phyloP scores from a whole-genome alignment of 495 filamentous ascomycete species.

The Choiromyces venosus region DNA sequence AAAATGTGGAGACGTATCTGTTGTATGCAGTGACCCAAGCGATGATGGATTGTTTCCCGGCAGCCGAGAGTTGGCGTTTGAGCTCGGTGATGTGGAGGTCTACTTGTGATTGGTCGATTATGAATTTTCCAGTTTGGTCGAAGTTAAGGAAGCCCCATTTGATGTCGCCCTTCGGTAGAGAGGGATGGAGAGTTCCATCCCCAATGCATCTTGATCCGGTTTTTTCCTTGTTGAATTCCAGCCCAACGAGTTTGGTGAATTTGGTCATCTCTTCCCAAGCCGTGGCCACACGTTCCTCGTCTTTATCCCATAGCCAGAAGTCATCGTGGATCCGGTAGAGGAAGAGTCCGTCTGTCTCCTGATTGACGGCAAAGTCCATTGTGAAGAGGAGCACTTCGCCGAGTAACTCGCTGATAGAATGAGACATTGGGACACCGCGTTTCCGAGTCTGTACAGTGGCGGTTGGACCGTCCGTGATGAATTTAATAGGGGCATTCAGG shows the following conservation, averaged over 20 bases:
- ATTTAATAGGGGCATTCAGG: constrained; percentile 56
- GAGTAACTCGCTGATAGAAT: constrained; percentile 55
- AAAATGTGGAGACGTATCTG: constrained; percentile 59
- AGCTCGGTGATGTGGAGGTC: constrained; percentile 59
- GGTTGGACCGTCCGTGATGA: constrained; percentile 51
- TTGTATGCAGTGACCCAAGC: constrained; percentile 63
- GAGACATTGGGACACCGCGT: constrained; percentile 56
- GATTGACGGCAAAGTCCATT: constrained; percentile 62
- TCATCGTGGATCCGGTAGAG: constrained; percentile 63
- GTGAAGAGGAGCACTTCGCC: constrained; percentile 60
- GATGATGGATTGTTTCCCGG: constrained; percentile 54
- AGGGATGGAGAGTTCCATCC: constrained; percentile 30
- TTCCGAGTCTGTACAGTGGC: constrained; percentile 48
- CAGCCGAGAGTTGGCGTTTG: constrained; percentile 52
- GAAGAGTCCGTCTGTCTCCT: constrained; percentile 50
- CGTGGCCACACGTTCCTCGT: constrained; percentile 50
- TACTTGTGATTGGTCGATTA: constrained; percentile 60
- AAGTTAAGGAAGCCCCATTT: constrained; percentile 63
- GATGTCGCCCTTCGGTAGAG: constrained; percentile 55
- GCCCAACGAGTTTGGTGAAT: constrained; percentile 54
- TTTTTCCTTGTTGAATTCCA: constrained; percentile 55
- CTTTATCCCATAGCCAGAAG: constrained; percentile 62
- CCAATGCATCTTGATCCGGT: constrained; percentile 54
- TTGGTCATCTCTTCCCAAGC: constrained; percentile 56
- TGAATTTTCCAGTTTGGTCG: constrained; percentile 53